Percentiles rank a stretch among this genome's conserved stretches.
Evolutionary conservation across 805 yeast species (phyloP).

Genomic region (Candida boidinii): DNA sequence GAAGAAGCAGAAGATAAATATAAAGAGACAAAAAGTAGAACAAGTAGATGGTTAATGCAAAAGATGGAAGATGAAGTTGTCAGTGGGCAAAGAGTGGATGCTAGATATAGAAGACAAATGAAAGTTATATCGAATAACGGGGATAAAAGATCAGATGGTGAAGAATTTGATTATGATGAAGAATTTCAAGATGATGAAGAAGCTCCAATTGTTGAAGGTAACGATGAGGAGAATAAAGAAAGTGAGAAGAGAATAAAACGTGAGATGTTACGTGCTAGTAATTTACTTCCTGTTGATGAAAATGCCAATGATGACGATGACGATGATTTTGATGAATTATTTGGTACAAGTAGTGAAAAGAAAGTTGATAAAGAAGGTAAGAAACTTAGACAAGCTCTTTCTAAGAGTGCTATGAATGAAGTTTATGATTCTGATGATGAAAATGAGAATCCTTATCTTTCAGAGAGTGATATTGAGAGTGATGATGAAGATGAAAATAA

Average conservation of each 20-base stretch:
- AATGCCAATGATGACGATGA: conserved; percentile 50
- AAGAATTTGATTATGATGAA: conserved; percentile 90
- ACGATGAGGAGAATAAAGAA: conserved; percentile 89
- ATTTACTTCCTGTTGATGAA: conserved; percentile 53
- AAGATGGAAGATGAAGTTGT: conserved; percentile 65
- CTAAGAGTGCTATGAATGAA: conserved; percentile 78
- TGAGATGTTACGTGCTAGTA: conserved; percentile 78
- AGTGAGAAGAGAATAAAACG: conserved; percentile 77
- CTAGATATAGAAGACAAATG: conserved; percentile 38
- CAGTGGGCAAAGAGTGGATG: conserved; percentile 43
- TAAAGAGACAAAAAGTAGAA: conserved; percentile 60
- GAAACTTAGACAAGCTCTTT: conserved; percentile 72
- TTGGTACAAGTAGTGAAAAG: conserved; percentile 49
- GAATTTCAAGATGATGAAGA: conserved; percentile 98
- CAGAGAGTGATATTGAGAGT: conserved; percentile 54
- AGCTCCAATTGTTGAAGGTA: conserved; percentile 91
- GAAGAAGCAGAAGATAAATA: conserved; percentile 96
- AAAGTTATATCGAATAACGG: conserved; percentile 31
- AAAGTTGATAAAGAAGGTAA: conserved; percentile 89
- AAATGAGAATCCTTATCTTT: conserved; percentile 66
- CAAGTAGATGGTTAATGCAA: conserved; percentile 94
- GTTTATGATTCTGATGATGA: conserved; percentile 86
- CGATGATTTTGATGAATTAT: conserved; percentile 61
- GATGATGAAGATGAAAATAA: conserved; percentile 26
- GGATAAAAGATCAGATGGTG: conserved; percentile 60